Percentiles rank a stretch among this genome's conserved stretches.
Evolutionary conservation across 768 basidiomycete genomes (phyloP).

Genomic region (Russula sp.): DNA sequence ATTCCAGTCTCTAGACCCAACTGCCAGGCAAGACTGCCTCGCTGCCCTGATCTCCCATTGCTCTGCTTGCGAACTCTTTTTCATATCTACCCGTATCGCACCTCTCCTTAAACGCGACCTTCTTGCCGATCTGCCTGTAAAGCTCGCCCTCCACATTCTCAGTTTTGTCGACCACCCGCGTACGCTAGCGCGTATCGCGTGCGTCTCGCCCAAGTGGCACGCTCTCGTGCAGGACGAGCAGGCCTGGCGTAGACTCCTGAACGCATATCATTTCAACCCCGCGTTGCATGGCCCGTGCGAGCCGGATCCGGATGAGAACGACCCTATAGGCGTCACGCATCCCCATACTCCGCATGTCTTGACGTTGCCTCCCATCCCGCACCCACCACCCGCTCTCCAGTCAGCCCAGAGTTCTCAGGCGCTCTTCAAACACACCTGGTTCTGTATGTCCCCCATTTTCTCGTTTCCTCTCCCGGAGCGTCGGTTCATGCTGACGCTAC

Average conservation of each 20-base stretch:
- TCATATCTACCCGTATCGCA: constrained; percentile 19
- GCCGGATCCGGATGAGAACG: constrained; percentile 6
- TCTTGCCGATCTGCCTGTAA: constrained; percentile 20
- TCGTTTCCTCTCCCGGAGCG: not conserved
- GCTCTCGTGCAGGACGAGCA: constrained; percentile 22
- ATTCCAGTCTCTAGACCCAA: constrained; percentile 5
- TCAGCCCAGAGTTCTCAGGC: constrained; percentile 4
- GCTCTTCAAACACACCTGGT: constrained; percentile 22
- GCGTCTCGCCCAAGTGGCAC: constrained; percentile 23
- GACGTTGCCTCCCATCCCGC: constrained; percentile 6
- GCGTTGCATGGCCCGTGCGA: constrained; percentile 11
- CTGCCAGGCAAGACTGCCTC: constrained; percentile 14
- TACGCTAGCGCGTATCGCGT: constrained; percentile 15
- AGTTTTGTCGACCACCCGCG: constrained; percentile 22
- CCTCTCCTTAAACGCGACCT: constrained; percentile 24
- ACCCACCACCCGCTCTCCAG: not conserved
- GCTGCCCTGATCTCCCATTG: constrained; percentile 18
- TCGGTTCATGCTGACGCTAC: not conserved
- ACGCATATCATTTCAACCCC: constrained; percentile 12
- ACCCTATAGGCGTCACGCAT: not conserved
- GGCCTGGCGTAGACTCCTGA: constrained; percentile 16
- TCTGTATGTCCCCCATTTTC: constrained; percentile 5
- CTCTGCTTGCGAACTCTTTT: constrained; percentile 19
- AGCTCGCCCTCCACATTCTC: constrained; percentile 23
- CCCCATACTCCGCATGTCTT: not conserved